Base-by-base conservation (phyloP, 2,329 filamentous ascomycete species). In the Diaporthe destruens region DNA sequence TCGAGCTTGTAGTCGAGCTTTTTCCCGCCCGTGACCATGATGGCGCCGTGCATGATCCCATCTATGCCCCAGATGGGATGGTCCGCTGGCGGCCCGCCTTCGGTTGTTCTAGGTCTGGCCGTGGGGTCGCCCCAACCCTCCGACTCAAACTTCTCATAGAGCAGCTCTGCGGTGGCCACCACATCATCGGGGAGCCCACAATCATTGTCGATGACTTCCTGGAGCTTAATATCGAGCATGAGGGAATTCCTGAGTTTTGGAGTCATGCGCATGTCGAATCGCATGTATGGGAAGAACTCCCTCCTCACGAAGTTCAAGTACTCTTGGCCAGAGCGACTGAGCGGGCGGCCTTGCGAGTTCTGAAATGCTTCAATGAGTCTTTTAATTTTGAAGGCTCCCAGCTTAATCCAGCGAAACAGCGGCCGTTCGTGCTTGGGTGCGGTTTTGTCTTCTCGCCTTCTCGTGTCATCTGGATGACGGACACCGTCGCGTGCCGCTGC, bases 41-140 rank as follows among this genome's bases (percentile, higher is more conserved):
- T 36, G 1, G 81, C 16, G 9, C 80, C 80, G 36, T 80, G 75
- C 78, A 81, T 81, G 36, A 80, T 78, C 20, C 80, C 80, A 2
- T 68, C 16, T 11, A 54, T 5, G 18, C 81, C 81, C 72, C 74
- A 82, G 68, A 81, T 78, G 0, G 77, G 77, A 47, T 82, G 80
- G 49, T 76, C 68, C 3, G 42, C 16, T 0, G 75, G 75, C 6
- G 78, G 78, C 3, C 72, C 69, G 9, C 55, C 55, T 32, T 71
- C 70, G 16, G 49, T 68, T 25, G 36, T 32, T 18, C 6, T 20
- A 20, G 54, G 44, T 47, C n/a, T 18, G 6, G n/a, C 32, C 5
- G 20, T 42, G 36, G 12, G 14, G 16, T 56, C 55, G 12, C 42
- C 68, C 72, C 72, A 73, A 32, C n/a, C 11, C 23, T 51, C 39